Evolutionary conservation across 1,139 yeast species (phyloP), one percentile per base, ranked within the genome.

Genomic region (Wickerhamomyces sp.): DNA sequence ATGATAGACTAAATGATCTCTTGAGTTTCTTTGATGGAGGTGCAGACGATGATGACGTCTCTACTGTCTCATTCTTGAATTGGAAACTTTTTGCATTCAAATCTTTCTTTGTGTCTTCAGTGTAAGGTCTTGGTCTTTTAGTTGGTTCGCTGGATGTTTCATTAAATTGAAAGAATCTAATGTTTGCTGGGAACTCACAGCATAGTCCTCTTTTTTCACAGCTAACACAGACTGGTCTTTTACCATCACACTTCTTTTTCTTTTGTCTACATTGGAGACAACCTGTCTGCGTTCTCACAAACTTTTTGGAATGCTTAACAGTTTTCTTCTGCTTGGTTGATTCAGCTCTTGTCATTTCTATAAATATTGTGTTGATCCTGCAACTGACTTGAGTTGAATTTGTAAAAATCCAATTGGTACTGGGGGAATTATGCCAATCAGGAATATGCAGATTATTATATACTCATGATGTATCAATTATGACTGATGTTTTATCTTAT

Each of bases 161-260:
- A 21, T 36, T 43, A 17, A 45, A 45, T 29, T 43, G 47, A 30
- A 54, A 48, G 20, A 51, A 40, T 33, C 54, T 50, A n/a, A 54
- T 52, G 24, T 52, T 54, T 20, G 48, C 54, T 8, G 56, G 56
- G 28, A 38, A 54, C 29, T 52, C 46, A 40, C 58, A 54, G 2
- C 28, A 12, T 1, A 47, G 28, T 1, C 53, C 54, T 37, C 46
- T 69, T 43, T 64, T 65, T 6, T 50, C 48, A 54, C 81, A 76
- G 19, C 78, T 63, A 0, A 75, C 70, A 52, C 81, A 76, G 18
- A 61, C 50, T 2, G 81, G 81, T 46, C 73, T 62, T 22, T 52
- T 55, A 40, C 77, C 68, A 49, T 76, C 81, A 61, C 81, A 76
- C 48, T 72, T 54, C 48, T 54, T 54, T 52, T 54, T 54, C 46